These are phyloP conservation scores for Biscutella laevigata DNA, from an alignment of 441 rosid species.

Conservation along the genomic window DNA sequence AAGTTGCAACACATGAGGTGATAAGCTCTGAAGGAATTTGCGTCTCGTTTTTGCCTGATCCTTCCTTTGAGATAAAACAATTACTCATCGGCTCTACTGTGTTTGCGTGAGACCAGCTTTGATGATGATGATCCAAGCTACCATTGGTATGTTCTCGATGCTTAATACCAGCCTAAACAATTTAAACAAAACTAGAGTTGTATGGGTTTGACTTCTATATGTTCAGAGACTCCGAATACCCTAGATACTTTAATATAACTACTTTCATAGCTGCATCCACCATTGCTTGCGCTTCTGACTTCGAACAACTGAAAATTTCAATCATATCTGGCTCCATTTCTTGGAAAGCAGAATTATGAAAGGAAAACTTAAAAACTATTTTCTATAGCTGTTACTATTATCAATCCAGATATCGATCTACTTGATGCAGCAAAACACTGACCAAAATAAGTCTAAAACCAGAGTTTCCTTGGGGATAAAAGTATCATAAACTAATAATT, in stretches of 20 bases:
- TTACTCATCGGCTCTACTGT: conserved; percentile 27
- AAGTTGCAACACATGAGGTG: conserved; percentile 76
- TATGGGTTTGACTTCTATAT: too few species aligned
- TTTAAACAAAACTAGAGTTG: too few species aligned
- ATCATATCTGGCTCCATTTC: conserved; percentile 55
- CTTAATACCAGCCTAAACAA: conserved; percentile 51
- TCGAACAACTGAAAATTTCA: conserved; percentile 67
- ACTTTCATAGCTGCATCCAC: conserved; percentile 88
- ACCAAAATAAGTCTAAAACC: too few species aligned
- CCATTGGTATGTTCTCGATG: conserved; percentile 42
- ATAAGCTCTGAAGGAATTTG: conserved; percentile 68
- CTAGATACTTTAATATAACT: conserved; percentile 9
- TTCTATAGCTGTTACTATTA: too few species aligned
- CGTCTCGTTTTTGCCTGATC: conserved; percentile 34
- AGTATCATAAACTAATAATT: too few species aligned
- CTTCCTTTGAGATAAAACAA: conserved; percentile 28
- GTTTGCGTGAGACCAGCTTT: conserved; percentile 27
- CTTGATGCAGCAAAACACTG: too few species aligned
- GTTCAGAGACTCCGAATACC: too few species aligned
- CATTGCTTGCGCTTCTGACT: conserved; percentile 63
- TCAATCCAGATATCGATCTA: too few species aligned
- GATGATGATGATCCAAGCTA: conserved; percentile 20
- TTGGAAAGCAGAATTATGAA: too few species aligned
- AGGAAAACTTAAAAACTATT: too few species aligned
- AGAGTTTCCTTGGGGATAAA: too few species aligned